phyloP scores from a whole-genome alignment of 2,329 filamentous ascomycete species.

The Geosmithia putterillii region DNA sequence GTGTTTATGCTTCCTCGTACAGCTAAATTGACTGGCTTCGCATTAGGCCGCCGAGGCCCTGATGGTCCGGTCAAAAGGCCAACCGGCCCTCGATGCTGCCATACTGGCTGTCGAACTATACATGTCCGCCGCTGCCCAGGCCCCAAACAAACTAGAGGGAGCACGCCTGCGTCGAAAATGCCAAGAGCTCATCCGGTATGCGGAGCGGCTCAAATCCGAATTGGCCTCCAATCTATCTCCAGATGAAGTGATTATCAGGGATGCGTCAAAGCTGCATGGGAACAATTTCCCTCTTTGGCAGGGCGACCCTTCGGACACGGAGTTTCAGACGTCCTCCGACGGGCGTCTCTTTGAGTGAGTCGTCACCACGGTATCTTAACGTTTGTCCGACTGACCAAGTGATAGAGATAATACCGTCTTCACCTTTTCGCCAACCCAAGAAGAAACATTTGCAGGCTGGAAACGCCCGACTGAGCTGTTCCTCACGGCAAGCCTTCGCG shows the following conservation, averaged over 20 bases:
- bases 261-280: slow-evolving; percentile 70
- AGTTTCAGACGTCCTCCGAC: slow-evolving; percentile 46
- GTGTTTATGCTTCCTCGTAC: neutral
- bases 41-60: slow-evolving; percentile 24
- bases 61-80: slow-evolving; percentile 18
- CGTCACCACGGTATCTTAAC: neutral
- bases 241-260: slow-evolving; percentile 44
- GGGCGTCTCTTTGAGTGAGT: slow-evolving; percentile 13
- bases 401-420: slow-evolving; percentile 56
- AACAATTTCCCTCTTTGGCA: slow-evolving; percentile 80
- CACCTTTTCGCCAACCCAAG: slow-evolving; percentile 62
- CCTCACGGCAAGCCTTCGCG: slow-evolving; percentile 2
- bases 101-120: slow-evolving; percentile 71
- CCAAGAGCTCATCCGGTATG: slow-evolving; percentile 54
- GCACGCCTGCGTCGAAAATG: slow-evolving; percentile 55
- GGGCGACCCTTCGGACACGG: slow-evolving; percentile 40
- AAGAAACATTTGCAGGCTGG: slow-evolving; percentile 72
- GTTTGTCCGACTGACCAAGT: neutral
- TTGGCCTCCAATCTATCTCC: slow-evolving; percentile 3
- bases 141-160: slow-evolving; percentile 50
- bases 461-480: slow-evolving; percentile 61
- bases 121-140: slow-evolving; percentile 59
- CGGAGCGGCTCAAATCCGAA: slow-evolving; percentile 59
- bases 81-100: slow-evolving; percentile 59
- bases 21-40: slow-evolving; percentile 1